Evolutionary conservation across 2,329 filamentous ascomycete species (phyloP).

Genomic region (Teratosphaeria epicoccoides): DNA sequence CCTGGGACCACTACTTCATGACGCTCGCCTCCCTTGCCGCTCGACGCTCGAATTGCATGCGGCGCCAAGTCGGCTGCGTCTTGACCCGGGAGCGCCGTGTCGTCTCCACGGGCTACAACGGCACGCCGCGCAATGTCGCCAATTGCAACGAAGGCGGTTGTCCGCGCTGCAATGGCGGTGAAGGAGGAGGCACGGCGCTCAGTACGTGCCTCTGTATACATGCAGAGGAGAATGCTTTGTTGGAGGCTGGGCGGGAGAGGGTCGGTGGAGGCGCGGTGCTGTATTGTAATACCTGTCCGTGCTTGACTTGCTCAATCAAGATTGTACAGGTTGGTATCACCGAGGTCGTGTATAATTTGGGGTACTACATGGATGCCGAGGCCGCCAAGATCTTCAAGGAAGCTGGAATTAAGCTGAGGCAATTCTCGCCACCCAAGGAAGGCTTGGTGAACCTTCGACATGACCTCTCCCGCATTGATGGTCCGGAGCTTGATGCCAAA

Average conservation of each 20-base stretch:
- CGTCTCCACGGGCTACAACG: slow-evolving; percentile 93
- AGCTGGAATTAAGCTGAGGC: slow-evolving; percentile 73
- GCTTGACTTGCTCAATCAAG: slow-evolving; percentile 95
- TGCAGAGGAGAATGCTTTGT: slow-evolving; percentile 90
- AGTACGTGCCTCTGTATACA: slow-evolving; percentile 93
- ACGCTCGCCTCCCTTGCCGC: slow-evolving; percentile 84
- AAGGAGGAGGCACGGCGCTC: slow-evolving; percentile 57
- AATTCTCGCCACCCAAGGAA: slow-evolving; percentile 58
- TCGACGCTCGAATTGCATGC: slow-evolving; percentile 94
- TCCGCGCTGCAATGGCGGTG: slow-evolving; percentile 61
- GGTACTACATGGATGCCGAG: slow-evolving; percentile 86
- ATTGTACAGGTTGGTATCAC: slow-evolving; percentile 92
- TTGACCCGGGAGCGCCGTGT: slow-evolving; percentile 77
- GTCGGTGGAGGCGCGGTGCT: slow-evolving; percentile 72
- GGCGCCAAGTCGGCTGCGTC: slow-evolving; percentile 87
- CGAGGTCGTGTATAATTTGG: slow-evolving; percentile 88
- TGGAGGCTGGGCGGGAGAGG: slow-evolving; percentile 86
- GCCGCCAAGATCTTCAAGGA: slow-evolving; percentile 68
- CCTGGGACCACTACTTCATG: slow-evolving; percentile 99
- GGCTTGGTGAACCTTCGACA: slow-evolving; percentile 23
- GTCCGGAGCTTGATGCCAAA: neutral
- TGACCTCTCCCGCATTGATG: neutral
- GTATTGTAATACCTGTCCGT: slow-evolving; percentile 62
- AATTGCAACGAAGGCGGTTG: slow-evolving; percentile 95
- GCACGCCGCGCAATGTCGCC: slow-evolving; percentile 75